phyloP scores from a whole-genome alignment of 768 basidiomycete species.

The Mycena haematopus region DNA sequence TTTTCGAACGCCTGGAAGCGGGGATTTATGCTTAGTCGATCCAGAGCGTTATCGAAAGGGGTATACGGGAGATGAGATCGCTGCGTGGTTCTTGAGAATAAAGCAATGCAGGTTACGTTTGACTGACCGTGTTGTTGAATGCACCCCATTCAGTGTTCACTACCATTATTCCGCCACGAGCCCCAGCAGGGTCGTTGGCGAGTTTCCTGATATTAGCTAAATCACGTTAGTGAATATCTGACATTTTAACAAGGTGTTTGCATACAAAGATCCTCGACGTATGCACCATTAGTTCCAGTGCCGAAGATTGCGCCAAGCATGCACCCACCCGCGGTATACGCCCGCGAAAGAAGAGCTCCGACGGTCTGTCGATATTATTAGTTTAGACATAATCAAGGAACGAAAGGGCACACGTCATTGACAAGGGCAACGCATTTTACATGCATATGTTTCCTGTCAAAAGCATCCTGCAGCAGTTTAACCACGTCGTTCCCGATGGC shows the following conservation, averaged over 20 bases:
- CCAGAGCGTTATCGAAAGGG: constrained; percentile 89
- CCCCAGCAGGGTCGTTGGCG: constrained; percentile 62
- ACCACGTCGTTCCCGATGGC: constrained; percentile 83
- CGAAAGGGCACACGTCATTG: constrained; percentile 70
- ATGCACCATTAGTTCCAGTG: constrained; percentile 98
- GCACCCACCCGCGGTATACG: constrained; percentile 93
- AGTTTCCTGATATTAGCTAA: constrained; percentile 83
- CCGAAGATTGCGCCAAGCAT: constrained; percentile 93
- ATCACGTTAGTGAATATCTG: neutral
- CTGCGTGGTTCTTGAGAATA: constrained; percentile 42
- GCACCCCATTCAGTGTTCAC: constrained; percentile 99
- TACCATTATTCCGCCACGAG: constrained; percentile 82
- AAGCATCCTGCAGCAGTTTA: constrained; percentile 79
- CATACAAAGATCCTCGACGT: constrained; percentile 81
- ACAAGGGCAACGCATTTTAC: constrained; percentile 84
- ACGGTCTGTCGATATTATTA: constrained; percentile 71
- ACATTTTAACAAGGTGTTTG: neutral
- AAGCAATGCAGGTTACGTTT: neutral
- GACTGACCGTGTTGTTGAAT: constrained; percentile 88
- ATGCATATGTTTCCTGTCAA: constrained; percentile 82
- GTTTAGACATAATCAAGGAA: constrained; percentile 8
- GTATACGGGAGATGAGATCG: constrained; percentile 86
- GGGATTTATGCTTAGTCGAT: constrained; percentile 95
- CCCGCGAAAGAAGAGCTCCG: constrained; percentile 89
- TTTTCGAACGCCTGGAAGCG: constrained; percentile 95